Evolutionary conservation across 23 red algal species (phyloP), one percentile per base, ranked within the genome.

Genomic region (Gracilaria vermiculophylla): DNA sequence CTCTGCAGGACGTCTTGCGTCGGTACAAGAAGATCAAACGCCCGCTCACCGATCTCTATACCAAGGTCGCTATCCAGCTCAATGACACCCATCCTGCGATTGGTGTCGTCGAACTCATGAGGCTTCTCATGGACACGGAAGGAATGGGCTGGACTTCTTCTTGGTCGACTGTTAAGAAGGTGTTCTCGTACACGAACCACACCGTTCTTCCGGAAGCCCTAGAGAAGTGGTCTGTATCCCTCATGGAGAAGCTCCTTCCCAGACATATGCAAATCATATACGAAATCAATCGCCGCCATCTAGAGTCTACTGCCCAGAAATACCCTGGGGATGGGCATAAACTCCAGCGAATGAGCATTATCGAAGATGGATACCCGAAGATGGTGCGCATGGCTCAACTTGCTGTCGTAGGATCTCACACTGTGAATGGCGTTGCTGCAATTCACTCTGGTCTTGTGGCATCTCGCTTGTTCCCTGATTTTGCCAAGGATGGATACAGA

Each of bases 181-280:
- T 95, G 52, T 99, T 99, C 81, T 99, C 97, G 2, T 99, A 99
- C 92, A 99, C 97, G 19, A 99, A 99, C 57, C 97, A 99, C 71
- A 99, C 97, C 58, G 97, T 99, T n/a, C 94, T 99, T 20, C 97
- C 97, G 6, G 97, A 99, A 91, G 97, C 97, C 16, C 89, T 99
- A 35, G 97, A 99, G 85, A 99, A 96, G 75, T 99, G 97, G 97
- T 82, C 88, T 1, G 97, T 99, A 32, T 88, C 89, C 7, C 78
- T 99, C 20, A 96, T 99, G 97, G 97, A 95, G 75, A 94, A 94
- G 70, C 79, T 99, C 43, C 79, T 99, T 81, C 97, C 97, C 15
- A 56, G 97, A 32, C 97, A 99, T 77, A 99, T 99, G 97, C 93
- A 95, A 77, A 92, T 99, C 57, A 99, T 99, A 69, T 99, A 64